These are phyloP conservation scores for Bondarzewia mesenterica DNA, from an alignment of 1,284 basidiomycete genomes.

Conservation along the genomic window DNA sequence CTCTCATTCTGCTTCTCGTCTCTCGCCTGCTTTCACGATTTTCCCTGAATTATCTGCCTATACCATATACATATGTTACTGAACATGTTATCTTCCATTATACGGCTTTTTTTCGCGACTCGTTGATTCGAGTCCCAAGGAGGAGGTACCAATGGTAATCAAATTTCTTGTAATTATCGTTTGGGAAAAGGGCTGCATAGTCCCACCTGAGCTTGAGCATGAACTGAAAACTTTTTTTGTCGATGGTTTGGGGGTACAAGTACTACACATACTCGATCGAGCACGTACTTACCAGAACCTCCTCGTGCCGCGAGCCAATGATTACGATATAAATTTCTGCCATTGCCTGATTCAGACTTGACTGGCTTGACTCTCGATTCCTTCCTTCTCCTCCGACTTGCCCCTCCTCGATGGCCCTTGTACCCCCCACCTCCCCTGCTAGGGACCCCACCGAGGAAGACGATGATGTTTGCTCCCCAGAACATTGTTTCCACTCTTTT, in stretches of 20 bases:
- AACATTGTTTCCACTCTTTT: constrained; percentile 76
- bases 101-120: too few relatives aligned
- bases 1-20: background rate
- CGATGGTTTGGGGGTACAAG: too few relatives aligned
- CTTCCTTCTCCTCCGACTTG: background rate
- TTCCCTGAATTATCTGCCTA: constrained; percentile 6
- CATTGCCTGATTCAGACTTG: background rate
- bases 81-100: background rate
- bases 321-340: background rate
- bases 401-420: constrained; percentile 14
- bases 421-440: constrained; percentile 33
- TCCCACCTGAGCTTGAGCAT: too few relatives aligned
- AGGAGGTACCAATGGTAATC: too few relatives aligned
- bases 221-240: too few relatives aligned
- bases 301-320: too few relatives aligned
- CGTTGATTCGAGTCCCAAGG: too few relatives aligned
- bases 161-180: too few relatives aligned
- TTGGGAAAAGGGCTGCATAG: too few relatives aligned
- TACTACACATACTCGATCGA: too few relatives aligned
- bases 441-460: constrained; percentile 21
- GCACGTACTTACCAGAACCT: too few relatives aligned
- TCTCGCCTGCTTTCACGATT: background rate
- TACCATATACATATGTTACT: constrained; percentile 6
- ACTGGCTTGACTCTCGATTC: background rate
- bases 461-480: constrained; percentile 46